Evolutionary conservation across 352 stramenopile species (phyloP), one percentile per base, ranked within the genome.

Genomic region (Globisporangium megalacanthum): DNA sequence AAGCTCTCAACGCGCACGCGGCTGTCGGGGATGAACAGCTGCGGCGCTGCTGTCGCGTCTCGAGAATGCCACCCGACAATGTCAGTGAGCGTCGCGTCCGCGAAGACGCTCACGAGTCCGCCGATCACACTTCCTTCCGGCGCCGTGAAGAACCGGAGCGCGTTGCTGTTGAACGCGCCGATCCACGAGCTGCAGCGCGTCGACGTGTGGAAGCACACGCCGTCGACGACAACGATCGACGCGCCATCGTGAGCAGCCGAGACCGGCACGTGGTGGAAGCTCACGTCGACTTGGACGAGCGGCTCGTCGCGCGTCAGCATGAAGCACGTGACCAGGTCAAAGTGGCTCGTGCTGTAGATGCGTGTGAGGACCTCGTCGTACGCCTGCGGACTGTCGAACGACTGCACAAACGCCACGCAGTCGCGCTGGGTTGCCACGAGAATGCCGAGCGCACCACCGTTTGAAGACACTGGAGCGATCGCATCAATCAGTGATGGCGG

Each of bases 171-270:
- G 36, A 70, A 83, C 0, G 48, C 54, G 9, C 76, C 79, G 53
- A 83, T 75, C 79, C 79, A 89, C 10, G 71, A 72, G 49, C 74
- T 86, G 59, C 79, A 84, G 0, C 65, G 70, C 31, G 49, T 62
- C 0, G 74, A 77, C 1, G 79, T 86, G 62, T 89, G 76, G 54
- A 89, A 75, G 52, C 79, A 89, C 29, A 89, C 25, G 0, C 79
- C 79, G n/a, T 79, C 65, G 36, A 89, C 64, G 17, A 65, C 31
- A 25, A 48, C 49, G 15, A 20, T 36, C 11, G 64, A 41, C 4
- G 52, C 25, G 36, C 49, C 13, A 35, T 11, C 50, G 31, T 46
- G 2, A 11, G 42, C 17, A 29, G 25, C 25, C 25, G 25, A 29
- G 42, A 10, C 15, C 22, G 37, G 37, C 4, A 41, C 6, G 3